phyloP scores from a whole-genome alignment of 164 flowering plant genomes.

The Tetrastigma voinierianum region DNA sequence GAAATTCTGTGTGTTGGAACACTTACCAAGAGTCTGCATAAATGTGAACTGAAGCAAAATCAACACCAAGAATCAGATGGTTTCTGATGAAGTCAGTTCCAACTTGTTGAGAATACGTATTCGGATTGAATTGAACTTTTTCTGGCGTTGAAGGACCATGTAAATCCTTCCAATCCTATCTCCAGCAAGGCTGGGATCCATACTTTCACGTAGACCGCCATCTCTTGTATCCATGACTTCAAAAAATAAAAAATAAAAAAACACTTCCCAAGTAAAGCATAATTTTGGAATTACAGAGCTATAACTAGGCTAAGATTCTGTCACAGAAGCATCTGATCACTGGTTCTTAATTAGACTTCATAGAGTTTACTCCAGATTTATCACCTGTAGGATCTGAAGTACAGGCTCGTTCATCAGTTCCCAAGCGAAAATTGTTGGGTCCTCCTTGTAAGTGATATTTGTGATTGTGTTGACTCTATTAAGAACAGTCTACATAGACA shows the following conservation, averaged over 20 bases:
- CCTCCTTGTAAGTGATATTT: constrained; percentile 87
- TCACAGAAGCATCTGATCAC: too few relatives aligned
- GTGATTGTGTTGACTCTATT: constrained; percentile 83
- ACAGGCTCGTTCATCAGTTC: constrained; percentile 90
- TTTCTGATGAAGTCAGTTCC: constrained; percentile 93
- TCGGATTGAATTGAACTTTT: constrained; percentile 68
- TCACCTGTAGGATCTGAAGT: constrained; percentile 73
- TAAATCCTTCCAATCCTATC: constrained; percentile 89
- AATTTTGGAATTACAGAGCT: background rate
- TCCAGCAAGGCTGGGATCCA: constrained; percentile 74
- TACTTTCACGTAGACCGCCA: constrained; percentile 74
- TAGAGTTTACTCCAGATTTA: constrained; percentile 56
- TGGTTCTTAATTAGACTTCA: background rate
- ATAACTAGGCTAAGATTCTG: too few relatives aligned
- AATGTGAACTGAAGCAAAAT: constrained; percentile 89
- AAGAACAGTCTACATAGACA: constrained; percentile 52
- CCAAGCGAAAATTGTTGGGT: constrained; percentile 93
- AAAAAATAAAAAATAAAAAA: background rate
- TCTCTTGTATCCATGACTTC: constrained; percentile 82
- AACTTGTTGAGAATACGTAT: constrained; percentile 64
- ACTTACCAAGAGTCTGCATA: constrained; percentile 83
- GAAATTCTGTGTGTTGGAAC: too few relatives aligned
- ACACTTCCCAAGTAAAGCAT: background rate
- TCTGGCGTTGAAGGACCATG: constrained; percentile 78
- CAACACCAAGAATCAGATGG: constrained; percentile 72